Conservation (phyloP, 1,139 yeast genomes). For the Diutina sp. region DNA sequence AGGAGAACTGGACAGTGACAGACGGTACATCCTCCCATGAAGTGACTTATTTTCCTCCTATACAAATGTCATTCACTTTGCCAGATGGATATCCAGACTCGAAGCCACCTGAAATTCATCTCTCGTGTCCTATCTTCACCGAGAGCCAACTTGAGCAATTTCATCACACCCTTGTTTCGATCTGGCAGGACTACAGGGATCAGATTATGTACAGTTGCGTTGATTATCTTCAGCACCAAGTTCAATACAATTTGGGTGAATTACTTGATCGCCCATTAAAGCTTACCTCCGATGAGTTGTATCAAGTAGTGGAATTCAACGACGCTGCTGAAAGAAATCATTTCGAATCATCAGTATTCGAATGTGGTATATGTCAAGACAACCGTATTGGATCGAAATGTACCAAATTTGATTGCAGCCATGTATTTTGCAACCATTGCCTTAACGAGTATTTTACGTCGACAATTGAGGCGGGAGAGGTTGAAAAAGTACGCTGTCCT, state of each 20-base stretch:
- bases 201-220: conserved; percentile 32
- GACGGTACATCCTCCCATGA: background rate
- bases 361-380: conserved; percentile 50
- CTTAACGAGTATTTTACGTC: conserved; percentile 31
- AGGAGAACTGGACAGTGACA: background rate
- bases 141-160: conserved; percentile 8
- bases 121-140: conserved; percentile 13
- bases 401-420: conserved; percentile 35
- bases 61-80: conserved; percentile 16
- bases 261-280: conserved; percentile 3
- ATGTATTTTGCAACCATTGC: conserved; percentile 42
- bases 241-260: conserved; percentile 5
- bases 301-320: conserved; percentile 9
- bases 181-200: conserved; percentile 29
- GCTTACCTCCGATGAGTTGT: conserved; percentile 8
- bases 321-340: conserved; percentile 11
- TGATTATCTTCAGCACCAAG: conserved; percentile 25
- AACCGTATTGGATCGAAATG: conserved; percentile 35
- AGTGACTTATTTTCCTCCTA: conserved; percentile 17
- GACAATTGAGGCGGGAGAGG: conserved; percentile 37
- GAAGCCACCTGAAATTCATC: conserved; percentile 15
- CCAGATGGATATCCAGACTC: conserved; percentile 16
- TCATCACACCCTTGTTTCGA: conserved; percentile 9
- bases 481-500: conserved; percentile 49
- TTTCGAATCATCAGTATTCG: conserved; percentile 27